A percentile compares a stretch with the other conserved stretches of the same genome.
phyloP scores from a whole-genome alignment of 2,329 filamentous ascomycete species.

The Akanthomyces dipterigenus region DNA sequence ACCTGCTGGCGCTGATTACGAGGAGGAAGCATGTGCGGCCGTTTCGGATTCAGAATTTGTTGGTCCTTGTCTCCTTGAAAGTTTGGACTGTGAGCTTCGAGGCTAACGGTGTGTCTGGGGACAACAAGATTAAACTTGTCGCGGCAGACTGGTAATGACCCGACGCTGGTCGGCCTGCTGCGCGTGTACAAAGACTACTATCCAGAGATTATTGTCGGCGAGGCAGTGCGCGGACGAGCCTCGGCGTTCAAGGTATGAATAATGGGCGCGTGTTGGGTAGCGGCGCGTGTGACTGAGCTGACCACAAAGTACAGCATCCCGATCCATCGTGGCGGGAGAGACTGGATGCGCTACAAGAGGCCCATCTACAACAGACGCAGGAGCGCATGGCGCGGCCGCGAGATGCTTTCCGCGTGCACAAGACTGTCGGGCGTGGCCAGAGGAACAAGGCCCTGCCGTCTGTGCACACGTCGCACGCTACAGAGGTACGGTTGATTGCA shows the following conservation, averaged over 20 bases:
- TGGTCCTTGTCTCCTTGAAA: slow-evolving; percentile 23
- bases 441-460: slow-evolving; percentile 48
- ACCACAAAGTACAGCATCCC: slow-evolving; percentile 49
- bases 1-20: slow-evolving; percentile 72
- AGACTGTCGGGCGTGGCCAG: slow-evolving; percentile 28
- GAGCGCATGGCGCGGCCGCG: slow-evolving; percentile 28
- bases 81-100: background rate
- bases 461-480: slow-evolving; percentile 68
- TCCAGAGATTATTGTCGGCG: slow-evolving; percentile 77
- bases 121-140: slow-evolving; percentile 51
- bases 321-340: slow-evolving; percentile 67
- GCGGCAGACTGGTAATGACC: slow-evolving; percentile 62
- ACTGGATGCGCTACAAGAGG: slow-evolving; percentile 59
- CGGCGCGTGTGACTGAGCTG: background rate
- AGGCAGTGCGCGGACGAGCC: slow-evolving; percentile 53
- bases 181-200: slow-evolving; percentile 88
- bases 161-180: slow-evolving; percentile 64
- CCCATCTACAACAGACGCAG: slow-evolving; percentile 42
- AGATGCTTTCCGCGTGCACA: slow-evolving; percentile 57
- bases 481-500: slow-evolving; percentile 43
- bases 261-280: background rate
- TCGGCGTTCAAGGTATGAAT: slow-evolving; percentile 51
- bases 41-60: slow-evolving; percentile 74
- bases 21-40: slow-evolving; percentile 76
- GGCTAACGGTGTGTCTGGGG: background rate